A percentile compares a stretch with the other conserved stretches of the same genome.
These are phyloP conservation scores for Lithocarpus polystachyus DNA, from an alignment of 306 rosid genomes.

Conservation along the genomic window DNA sequence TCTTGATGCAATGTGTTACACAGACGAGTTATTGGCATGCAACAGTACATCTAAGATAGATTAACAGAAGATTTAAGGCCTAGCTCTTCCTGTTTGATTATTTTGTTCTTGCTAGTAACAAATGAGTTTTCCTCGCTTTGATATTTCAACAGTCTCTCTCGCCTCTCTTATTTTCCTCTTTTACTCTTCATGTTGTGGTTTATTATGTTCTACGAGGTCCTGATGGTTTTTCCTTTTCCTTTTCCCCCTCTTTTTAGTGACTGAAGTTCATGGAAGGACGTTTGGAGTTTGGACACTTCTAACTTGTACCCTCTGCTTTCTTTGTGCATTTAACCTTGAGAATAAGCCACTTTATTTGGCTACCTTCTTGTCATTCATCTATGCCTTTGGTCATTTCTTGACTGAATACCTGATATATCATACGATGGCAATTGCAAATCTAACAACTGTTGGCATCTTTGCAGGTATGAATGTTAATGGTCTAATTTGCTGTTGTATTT, in stretches of 20 bases:
- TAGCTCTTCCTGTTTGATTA: not conserved
- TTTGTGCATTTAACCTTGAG: slow-evolving; percentile 90
- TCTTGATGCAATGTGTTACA: too few relatives aligned
- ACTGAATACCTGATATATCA: slow-evolving; percentile 69
- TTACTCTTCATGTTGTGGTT: not conserved
- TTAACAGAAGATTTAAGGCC: not conserved
- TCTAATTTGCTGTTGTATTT: slow-evolving; percentile 15
- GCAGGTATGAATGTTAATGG: slow-evolving; percentile 59
- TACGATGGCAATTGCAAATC: slow-evolving; percentile 72
- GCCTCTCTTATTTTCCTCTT: not conserved
- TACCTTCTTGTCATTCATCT: slow-evolving; percentile 77
- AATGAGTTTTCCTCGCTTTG: not conserved
- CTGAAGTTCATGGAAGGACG: slow-evolving; percentile 96
- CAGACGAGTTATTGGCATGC: not conserved
- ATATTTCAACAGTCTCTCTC: not conserved
- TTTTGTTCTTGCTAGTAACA: not conserved
- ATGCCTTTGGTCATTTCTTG: slow-evolving; percentile 92
- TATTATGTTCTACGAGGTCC: not conserved
- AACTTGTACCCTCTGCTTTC: slow-evolving; percentile 92
- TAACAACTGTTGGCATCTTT: slow-evolving; percentile 73
- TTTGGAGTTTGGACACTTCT: slow-evolving; percentile 91
- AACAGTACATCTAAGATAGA: not conserved
- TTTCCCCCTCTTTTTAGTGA: slow-evolving; percentile 44
- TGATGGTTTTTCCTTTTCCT: not conserved
- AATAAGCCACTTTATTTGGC: slow-evolving; percentile 82